Evolutionary conservation across 352 stramenopile genomes (phyloP).

Genomic region (Phytophthora chlamydospora): DNA sequence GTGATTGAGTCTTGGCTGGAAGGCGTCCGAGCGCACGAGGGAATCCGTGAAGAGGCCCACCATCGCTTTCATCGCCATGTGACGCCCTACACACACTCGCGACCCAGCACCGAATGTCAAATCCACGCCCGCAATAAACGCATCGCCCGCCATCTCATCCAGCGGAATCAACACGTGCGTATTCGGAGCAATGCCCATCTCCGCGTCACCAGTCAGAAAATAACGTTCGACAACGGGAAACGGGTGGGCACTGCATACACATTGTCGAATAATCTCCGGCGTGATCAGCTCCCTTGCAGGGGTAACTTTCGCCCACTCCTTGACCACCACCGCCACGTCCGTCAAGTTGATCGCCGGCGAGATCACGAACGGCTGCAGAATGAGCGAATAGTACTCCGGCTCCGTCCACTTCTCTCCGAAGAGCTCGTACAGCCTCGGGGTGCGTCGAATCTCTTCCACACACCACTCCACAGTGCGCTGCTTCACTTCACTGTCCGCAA

Average conservation of each 20-base stretch:
- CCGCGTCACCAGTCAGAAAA: conserved; percentile 23
- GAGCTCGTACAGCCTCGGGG: conserved; percentile 28
- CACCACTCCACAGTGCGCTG: conserved; percentile 33
- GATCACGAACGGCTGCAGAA: conserved; percentile 41
- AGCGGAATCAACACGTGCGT: conserved; percentile 40
- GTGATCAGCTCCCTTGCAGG: conserved; percentile 21
- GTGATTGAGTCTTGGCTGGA: conserved; percentile 35
- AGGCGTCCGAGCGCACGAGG: conserved; percentile 30
- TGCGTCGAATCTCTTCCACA: conserved; percentile 29
- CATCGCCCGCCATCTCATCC: conserved; percentile 39
- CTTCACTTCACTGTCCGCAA: conserved; percentile 25
- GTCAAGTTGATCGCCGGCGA: conserved; percentile 43
- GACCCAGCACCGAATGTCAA: conserved; percentile 40
- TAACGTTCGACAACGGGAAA: conserved; percentile 40
- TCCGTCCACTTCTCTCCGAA: conserved; percentile 37
- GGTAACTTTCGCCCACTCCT: conserved; percentile 26
- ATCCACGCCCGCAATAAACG: conserved; percentile 36
- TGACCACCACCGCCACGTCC: conserved; percentile 31
- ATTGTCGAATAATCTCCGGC: conserved; percentile 36
- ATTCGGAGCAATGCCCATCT: conserved; percentile 28
- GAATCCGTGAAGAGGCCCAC: conserved; percentile 35
- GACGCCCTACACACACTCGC: conserved; percentile 35
- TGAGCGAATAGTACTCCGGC: conserved; percentile 41
- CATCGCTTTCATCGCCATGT: conserved; percentile 48
- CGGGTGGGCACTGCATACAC: conserved; percentile 35